Base-by-base conservation (phyloP, 2,329 filamentous ascomycete genomes). In the Pyricularia pennisetigena region DNA sequence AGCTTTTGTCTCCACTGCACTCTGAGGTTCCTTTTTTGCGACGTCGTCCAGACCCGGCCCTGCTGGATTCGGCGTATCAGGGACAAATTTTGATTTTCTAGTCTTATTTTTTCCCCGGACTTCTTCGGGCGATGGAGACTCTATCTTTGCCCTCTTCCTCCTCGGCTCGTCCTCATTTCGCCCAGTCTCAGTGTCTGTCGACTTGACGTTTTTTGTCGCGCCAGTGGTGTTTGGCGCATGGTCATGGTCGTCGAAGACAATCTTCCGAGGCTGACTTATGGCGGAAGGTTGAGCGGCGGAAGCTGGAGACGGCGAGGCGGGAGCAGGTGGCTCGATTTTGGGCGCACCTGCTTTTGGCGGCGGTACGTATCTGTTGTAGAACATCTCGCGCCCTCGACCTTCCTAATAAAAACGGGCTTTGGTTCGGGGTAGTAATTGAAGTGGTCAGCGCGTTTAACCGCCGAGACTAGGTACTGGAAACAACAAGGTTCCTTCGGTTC, bases 301-400 rank as follows among this genome's bases (percentile, higher is more conserved):
- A 29, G 67, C 30, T 29, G 69, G 8, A 20, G 41, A 28, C 9
- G 68, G 2, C 30, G 73, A 49, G 67, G 72, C 8, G 16, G 68
- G 64, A 57, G 70, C 30, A 12, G 64, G n/a, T 29, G 64, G 23
- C 65, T 66, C 65, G 28, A 49, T 26, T 32, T 26, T 26, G 32
- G 65, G 23, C 10, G 23, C 69, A 57, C 65, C 68, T 14, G 73
- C 69, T 71, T 78, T 78, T 0, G 76, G 69, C 7, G 77, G 76
- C 26, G 77, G 76, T 0, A 80, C 73, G 68, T 79, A 80, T 71
- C 78, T 74, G 20, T 75, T 75, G 70, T 80, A 80, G 73, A 75
- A 74, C 0, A 14, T 72, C 8, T 23, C 29, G 28, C 10, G 23
- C 28, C 7, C 4, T 49, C 6, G 3, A 28, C 20, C 20, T 16